Conservation (phyloP, 225 moss, liverwort and hornwort species). For the Takakia lepidozioides region DNA sequence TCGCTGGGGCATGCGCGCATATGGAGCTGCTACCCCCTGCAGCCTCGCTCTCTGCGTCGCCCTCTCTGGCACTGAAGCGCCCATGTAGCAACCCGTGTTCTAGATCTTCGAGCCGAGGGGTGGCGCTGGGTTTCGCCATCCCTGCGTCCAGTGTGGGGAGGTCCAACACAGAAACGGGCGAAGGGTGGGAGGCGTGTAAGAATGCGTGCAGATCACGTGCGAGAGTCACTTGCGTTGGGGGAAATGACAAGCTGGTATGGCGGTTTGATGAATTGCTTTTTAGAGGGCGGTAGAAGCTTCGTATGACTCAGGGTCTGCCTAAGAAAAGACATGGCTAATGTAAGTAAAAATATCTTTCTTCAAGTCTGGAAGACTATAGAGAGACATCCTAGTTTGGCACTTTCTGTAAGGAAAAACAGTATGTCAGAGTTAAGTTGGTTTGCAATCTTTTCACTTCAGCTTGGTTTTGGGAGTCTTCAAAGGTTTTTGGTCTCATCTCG, state of each 20-base stretch:
- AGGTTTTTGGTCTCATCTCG: too few relatives aligned
- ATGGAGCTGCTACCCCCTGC: too few relatives aligned
- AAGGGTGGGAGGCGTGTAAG: conserved; percentile 28
- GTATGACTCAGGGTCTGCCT: not conserved
- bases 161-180: not conserved
- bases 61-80: too few relatives aligned
- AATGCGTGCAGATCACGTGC: conserved; percentile 23
- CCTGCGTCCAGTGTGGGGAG: too few relatives aligned
- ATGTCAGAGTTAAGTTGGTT: not conserved
- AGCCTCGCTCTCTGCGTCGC: too few relatives aligned
- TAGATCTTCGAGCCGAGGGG: too few relatives aligned
- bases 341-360: not conserved
- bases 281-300: not conserved
- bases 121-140: too few relatives aligned
- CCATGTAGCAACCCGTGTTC: too few relatives aligned
- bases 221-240: conserved; percentile 27
- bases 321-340: not conserved
- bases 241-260: conserved; percentile 37
- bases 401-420: not conserved
- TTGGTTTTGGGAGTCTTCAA: too few relatives aligned
- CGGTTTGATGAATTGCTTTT: not conserved
- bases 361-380: not conserved
- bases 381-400: not conserved
- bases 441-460: too few relatives aligned
- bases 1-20: too few relatives aligned